phyloP scores from a whole-genome alignment of 352 stramenopile species.

The Phytophthora tubulina region DNA sequence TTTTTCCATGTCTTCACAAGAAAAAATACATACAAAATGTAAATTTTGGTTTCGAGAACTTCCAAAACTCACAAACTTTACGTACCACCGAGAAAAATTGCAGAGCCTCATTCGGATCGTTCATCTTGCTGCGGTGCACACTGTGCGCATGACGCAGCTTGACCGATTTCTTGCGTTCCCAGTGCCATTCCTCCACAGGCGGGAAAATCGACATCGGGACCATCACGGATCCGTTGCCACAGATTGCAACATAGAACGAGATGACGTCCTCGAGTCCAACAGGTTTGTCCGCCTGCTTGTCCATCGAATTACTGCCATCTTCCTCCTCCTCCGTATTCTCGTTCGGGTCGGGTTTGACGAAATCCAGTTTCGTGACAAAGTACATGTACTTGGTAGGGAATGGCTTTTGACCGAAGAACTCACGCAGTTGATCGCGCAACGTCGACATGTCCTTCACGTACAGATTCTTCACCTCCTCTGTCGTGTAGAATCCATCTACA shows the following conservation, averaged over 20 bases:
- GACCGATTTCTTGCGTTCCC: slow-evolving; percentile 87
- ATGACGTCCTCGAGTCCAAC: slow-evolving; percentile 68
- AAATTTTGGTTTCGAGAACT: neutral
- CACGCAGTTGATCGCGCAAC: slow-evolving; percentile 68
- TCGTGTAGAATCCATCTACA: slow-evolving; percentile 66
- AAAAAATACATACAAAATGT: neutral
- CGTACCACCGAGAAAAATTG: slow-evolving; percentile 86
- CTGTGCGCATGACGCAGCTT: slow-evolving; percentile 87
- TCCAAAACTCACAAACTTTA: neutral
- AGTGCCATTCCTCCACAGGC: slow-evolving; percentile 81
- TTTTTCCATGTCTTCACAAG: slow-evolving; percentile 82
- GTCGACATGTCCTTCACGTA: slow-evolving; percentile 78
- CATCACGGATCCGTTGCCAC: slow-evolving; percentile 87
- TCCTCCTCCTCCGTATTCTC: slow-evolving; percentile 50
- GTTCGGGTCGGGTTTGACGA: slow-evolving; percentile 69
- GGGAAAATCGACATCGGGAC: slow-evolving; percentile 89
- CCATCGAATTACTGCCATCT: slow-evolving; percentile 16
- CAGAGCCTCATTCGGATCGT: slow-evolving; percentile 78
- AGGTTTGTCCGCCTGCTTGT: slow-evolving; percentile 23
- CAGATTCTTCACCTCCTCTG: slow-evolving; percentile 69
- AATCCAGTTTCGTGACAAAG: slow-evolving; percentile 87
- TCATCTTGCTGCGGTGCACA: slow-evolving; percentile 74
- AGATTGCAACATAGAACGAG: slow-evolving; percentile 88
- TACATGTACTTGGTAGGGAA: slow-evolving; percentile 89
- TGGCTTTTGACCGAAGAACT: slow-evolving; percentile 87